Percentiles rank a stretch among this genome's conserved stretches.
Conservation (phyloP, 352 stramenopile genomes). For the Blastocystis sp. region DNA sequence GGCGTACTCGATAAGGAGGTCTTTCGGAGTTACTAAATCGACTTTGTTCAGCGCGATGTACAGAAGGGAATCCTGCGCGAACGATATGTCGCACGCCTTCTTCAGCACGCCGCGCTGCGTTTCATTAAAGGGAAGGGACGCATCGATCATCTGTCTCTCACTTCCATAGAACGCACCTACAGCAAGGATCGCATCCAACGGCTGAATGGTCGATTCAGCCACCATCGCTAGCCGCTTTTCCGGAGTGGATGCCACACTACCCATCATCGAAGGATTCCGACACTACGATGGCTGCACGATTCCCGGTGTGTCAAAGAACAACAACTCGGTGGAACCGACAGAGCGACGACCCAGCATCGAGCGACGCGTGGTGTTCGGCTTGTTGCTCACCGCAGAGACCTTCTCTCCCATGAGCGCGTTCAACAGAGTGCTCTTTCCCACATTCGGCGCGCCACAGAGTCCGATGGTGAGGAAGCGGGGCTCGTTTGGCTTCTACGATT, state of each 20-base stretch:
- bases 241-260: not conserved
- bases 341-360: constrained; percentile 71
- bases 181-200: constrained; percentile 49
- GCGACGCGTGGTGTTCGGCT: constrained; percentile 72
- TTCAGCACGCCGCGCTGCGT: constrained; percentile 26
- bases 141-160: constrained; percentile 57
- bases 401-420: constrained; percentile 72
- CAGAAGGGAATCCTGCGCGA: not conserved
- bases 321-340: constrained; percentile 67
- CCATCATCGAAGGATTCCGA: not conserved
- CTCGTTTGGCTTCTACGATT: constrained; percentile 12
- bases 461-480: constrained; percentile 27
- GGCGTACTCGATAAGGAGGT: not conserved
- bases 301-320: constrained; percentile 72
- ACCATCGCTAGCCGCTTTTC: constrained; percentile 12
- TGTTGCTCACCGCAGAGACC: constrained; percentile 72
- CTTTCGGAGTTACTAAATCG: constrained; percentile 52
- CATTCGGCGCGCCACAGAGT: constrained; percentile 70
- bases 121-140: not conserved
- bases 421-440: constrained; percentile 72
- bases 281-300: not conserved
- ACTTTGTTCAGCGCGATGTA: constrained; percentile 66
- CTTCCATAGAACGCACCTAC: not conserved
- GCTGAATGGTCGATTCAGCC: not conserved
- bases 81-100: constrained; percentile 27